phyloP scores from a whole-genome alignment of 2,329 filamentous ascomycete species.

The Orbilia blumenaviensis region DNA sequence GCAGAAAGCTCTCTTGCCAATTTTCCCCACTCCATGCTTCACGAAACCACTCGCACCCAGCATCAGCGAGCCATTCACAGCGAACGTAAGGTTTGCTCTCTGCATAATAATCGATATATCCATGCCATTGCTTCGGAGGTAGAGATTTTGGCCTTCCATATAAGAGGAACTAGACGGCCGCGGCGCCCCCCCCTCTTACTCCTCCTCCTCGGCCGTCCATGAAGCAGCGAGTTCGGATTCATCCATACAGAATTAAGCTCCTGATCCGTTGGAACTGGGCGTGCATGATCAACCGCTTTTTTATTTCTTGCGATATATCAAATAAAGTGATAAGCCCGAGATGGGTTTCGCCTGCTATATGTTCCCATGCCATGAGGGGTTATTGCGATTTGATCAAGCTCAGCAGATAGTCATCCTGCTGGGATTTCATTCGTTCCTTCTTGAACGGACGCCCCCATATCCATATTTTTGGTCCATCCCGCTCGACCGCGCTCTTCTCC shows the following conservation, averaged over 20 bases:
- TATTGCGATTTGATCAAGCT: slow-evolving; percentile 55
- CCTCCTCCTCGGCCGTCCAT: slow-evolving; percentile 36
- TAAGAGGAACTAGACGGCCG: slow-evolving; percentile 43
- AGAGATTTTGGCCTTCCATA: slow-evolving; percentile 45
- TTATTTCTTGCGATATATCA: slow-evolving; percentile 29
- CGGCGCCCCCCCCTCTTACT: slow-evolving; percentile 17
- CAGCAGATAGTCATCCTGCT: slow-evolving; percentile 52
- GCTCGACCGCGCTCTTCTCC: slow-evolving; percentile 18
- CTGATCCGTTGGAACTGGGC: slow-evolving; percentile 25
- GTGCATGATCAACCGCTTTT: slow-evolving; percentile 53
- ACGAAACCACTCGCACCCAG: slow-evolving; percentile 42
- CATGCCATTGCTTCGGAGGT: slow-evolving; percentile 53
- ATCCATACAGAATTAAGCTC: slow-evolving; percentile 50
- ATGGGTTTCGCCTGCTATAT: slow-evolving; percentile 22
- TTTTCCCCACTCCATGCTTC: slow-evolving; percentile 44
- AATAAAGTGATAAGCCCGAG: slow-evolving; percentile 49
- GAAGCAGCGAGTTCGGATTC: slow-evolving; percentile 15
- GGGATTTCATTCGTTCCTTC: slow-evolving; percentile 46
- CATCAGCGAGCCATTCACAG: slow-evolving; percentile 45
- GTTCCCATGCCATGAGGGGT: slow-evolving; percentile 49
- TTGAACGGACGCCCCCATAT: slow-evolving; percentile 29
- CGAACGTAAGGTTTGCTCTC: slow-evolving; percentile 24
- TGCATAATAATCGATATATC: slow-evolving; percentile 44
- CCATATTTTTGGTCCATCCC: slow-evolving; percentile 32
- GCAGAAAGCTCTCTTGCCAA: slow-evolving; percentile 27